Evolutionary conservation across 768 basidiomycete species (phyloP), one percentile per base, ranked within the genome.

Genomic region (Hortiboletus campestris): DNA sequence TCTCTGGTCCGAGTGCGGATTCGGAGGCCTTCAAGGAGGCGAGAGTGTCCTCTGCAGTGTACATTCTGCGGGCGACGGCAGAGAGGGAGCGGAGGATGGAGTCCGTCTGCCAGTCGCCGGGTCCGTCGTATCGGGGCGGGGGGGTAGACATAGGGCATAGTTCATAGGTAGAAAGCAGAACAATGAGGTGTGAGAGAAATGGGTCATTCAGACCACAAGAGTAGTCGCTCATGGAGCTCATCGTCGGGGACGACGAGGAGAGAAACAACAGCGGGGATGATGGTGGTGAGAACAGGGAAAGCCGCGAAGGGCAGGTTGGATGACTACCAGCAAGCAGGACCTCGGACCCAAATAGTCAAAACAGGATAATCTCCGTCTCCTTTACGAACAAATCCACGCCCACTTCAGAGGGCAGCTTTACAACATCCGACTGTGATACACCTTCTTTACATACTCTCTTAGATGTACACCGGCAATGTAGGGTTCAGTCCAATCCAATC

Each of bases 401-500:
- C 43, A 39, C 17, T 25, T 25, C 25, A 25, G 34, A 25, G 22
- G 17, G 32, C 51, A 40, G 11, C 10, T 22, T 16, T 44, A 62
- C 7, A 41, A 16, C 19, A 13, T 11, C 50, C 56, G 50, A 46
- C 34, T 50, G 29, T 36, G 16, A 42, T 55, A 47, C 49, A 55
- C 29, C 20, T 28, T 29, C 40, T 36, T 52, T 59, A 55, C 51
- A 62, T 56, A 53, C 14, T 29, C 34, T 36, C 38, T 42, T 55
- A 92, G 45, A 92, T 84, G 66, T 89, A 93, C 57, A 92, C 85
- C 0, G 89, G 89, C 51, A 93, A 73, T 2, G 87, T 85, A 4
- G 90, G 90, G 71, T 91, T 86, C 36, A 91, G 72, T 6, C 81
- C 85, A 17, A 67, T 75, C 91, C 91, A 93, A 51, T 89, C 86